These are phyloP conservation scores for Trametes sanguinea DNA, from an alignment of 768 basidiomycete genomes.

Conservation along the genomic window DNA sequence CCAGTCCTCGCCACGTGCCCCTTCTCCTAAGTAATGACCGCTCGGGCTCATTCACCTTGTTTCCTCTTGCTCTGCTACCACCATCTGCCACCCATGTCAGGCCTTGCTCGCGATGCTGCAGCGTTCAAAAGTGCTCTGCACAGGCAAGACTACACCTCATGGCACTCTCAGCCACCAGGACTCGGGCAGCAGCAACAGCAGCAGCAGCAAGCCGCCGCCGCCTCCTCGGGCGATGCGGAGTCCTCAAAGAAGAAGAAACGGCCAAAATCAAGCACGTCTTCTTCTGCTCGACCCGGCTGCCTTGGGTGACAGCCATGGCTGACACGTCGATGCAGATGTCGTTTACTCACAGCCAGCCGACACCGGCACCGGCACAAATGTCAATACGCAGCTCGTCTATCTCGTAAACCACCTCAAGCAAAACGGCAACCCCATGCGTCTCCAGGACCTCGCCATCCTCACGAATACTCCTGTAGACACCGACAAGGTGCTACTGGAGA, in stretches of 20 bases:
- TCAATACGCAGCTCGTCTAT: constrained; percentile 86
- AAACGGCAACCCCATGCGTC: constrained; percentile 66
- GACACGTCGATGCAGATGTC: constrained; percentile 48
- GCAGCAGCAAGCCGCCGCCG: constrained; percentile 23
- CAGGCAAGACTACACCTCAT: constrained; percentile 69
- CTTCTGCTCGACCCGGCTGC: constrained; percentile 23
- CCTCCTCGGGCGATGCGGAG: constrained; percentile 47
- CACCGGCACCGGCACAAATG: constrained; percentile 76
- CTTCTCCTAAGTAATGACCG: no score
- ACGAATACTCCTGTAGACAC: constrained; percentile 77
- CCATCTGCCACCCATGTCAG: constrained; percentile 50
- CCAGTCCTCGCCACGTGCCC: constrained; percentile 3
- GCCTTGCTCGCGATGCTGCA: constrained; percentile 68
- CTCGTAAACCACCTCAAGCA: constrained; percentile 84
- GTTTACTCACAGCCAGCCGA: constrained; percentile 90
- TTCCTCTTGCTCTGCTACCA: background rate
- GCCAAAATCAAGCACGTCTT: constrained; percentile 62
- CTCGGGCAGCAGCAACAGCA: constrained; percentile 30
- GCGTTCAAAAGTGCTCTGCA: constrained; percentile 67
- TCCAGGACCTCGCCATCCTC: constrained; percentile 84
- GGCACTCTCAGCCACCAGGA: constrained; percentile 67
- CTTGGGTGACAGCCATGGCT: constrained; percentile 25
- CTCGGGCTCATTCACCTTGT: background rate
- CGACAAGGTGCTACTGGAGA: constrained; percentile 70
- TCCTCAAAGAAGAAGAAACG: constrained; percentile 56